These are phyloP conservation scores for Fomitopsis pulvina DNA, from an alignment of 768 basidiomycete genomes.

Conservation along the genomic window DNA sequence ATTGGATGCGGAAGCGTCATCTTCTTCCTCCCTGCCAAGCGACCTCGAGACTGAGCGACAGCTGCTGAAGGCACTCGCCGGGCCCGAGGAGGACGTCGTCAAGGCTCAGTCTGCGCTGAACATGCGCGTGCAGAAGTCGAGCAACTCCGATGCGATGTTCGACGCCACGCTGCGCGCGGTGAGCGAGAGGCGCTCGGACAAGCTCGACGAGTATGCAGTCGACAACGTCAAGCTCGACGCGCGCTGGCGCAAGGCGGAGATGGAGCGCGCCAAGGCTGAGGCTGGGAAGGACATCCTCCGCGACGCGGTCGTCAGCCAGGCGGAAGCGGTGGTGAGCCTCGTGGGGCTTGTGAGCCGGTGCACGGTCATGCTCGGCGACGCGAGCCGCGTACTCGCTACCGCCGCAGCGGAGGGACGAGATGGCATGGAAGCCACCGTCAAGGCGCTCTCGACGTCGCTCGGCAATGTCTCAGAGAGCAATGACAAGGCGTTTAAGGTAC, in stretches of 20 bases:
- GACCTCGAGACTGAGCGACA: conserved; percentile 71
- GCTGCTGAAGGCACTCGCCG: conserved; percentile 58
- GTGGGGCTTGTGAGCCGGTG: conserved; percentile 78
- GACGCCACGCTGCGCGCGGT: conserved; percentile 82
- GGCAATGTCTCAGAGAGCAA: conserved; percentile 56
- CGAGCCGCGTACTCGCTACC: conserved; percentile 35
- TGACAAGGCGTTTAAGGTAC: conserved; percentile 57
- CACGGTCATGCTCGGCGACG: conserved; percentile 64
- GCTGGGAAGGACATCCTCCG: conserved; percentile 58
- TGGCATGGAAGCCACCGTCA: conserved; percentile 32
- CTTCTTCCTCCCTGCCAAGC: conserved; percentile 34
- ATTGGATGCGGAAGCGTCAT: conserved; percentile 37
- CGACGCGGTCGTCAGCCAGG: conserved; percentile 57
- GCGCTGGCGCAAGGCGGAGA: conserved; percentile 55
- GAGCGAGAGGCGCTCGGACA: conserved; percentile 72
- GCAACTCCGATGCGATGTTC: conserved; percentile 75
- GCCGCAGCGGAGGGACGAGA: conserved; percentile 33
- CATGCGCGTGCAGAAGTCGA: conserved; percentile 55
- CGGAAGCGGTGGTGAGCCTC: conserved; percentile 60
- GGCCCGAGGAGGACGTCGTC: conserved; percentile 63
- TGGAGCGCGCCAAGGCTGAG: conserved; percentile 63
- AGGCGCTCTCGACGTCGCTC: conserved; percentile 46
- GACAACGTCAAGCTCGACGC: conserved; percentile 72
- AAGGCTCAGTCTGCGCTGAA: conserved; percentile 53
- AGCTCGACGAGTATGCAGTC: conserved; percentile 61